Base-by-base conservation (phyloP, 306 rosid genomes). In the Acacia confusa region DNA sequence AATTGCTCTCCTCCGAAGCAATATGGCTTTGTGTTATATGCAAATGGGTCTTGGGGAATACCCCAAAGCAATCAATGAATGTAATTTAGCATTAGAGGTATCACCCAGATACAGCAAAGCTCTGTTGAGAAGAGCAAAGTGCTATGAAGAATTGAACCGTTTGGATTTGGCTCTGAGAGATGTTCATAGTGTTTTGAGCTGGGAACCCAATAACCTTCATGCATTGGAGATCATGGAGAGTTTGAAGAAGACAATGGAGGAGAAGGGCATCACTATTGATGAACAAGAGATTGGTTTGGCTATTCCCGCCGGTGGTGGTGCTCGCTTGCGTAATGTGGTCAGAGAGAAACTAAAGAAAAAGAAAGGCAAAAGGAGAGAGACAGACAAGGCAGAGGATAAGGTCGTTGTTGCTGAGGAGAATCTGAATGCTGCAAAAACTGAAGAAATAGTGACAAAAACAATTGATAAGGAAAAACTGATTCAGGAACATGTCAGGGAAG, bases 111-210 rank as follows among this genome's bases (percentile, higher is more conserved):
- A 89, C 28, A 95, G 92, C 66, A 95, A 90, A 71, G 97, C 97
- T 0, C 75, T 91, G 27, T 61, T 95, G 44, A 92, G 81, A 74
- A 78, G 98, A 40, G 92, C 97, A 0, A 89, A 76, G 81, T 92
- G 98, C 76, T 95, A 92, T 25, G 95, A 89, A 81, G 88, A 91
- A 0, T 82, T 95, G 83, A 91, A 88, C 78, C 87, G 97, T 63
- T 82, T 91, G 78, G 94, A 92, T 81, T 88, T 95, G 89, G 98
- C 98, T 0, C 66, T 92, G 79, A 88, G 92, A 60, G 98, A 95
- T 70, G 95, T 92, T 32, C 79, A 88, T 19, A 48, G 60, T 61
- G 97, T 95, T 24, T 78, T 95, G 77, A 86, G 88, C 25, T 22
- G 83, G 34, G 98, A 95, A 72, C 89, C 97, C 0, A 91, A 90